These are phyloP conservation scores for Globisporangium irregulare DNA, from an alignment of 352 stramenopile genomes.

Conservation along the genomic window DNA sequence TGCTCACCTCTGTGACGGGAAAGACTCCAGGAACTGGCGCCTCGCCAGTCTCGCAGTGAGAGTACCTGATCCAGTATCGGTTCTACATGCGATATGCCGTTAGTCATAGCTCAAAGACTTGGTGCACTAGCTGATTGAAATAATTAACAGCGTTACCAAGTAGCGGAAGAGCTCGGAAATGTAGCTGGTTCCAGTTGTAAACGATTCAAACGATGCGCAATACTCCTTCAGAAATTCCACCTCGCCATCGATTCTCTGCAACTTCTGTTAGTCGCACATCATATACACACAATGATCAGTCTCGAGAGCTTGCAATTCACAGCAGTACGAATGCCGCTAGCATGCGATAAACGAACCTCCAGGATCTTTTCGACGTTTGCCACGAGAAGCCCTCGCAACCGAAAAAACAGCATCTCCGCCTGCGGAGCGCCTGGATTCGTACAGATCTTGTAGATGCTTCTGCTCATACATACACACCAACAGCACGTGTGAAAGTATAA, in stretches of 20 bases:
- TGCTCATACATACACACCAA: constrained; percentile 14
- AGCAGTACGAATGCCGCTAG: not conserved
- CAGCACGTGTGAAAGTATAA: not conserved
- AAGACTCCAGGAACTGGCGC: constrained; percentile 82
- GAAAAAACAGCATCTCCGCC: constrained; percentile 82
- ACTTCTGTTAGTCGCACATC: constrained; percentile 24
- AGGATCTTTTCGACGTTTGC: constrained; percentile 64
- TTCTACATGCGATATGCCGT: constrained; percentile 32
- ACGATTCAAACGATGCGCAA: constrained; percentile 65
- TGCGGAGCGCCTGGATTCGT: constrained; percentile 79
- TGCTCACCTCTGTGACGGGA: constrained; percentile 67
- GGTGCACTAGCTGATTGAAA: not conserved
- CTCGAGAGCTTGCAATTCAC: not conserved
- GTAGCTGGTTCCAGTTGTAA: constrained; percentile 70
- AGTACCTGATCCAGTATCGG: constrained; percentile 87
- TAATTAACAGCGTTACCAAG: constrained; percentile 30
- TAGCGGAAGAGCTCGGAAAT: constrained; percentile 86
- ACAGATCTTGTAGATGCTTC: constrained; percentile 87
- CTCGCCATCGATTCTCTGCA: constrained; percentile 60
- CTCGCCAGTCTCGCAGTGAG: constrained; percentile 80
- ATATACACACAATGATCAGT: not conserved
- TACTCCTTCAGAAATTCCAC: constrained; percentile 67
- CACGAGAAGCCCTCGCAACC: constrained; percentile 63
- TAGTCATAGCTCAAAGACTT: not conserved
- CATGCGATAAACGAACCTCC: constrained; percentile 24